These are phyloP conservation scores for Psidium friedrichsthalianum DNA, from an alignment of 345 rosid species.

Conservation along the genomic window DNA sequence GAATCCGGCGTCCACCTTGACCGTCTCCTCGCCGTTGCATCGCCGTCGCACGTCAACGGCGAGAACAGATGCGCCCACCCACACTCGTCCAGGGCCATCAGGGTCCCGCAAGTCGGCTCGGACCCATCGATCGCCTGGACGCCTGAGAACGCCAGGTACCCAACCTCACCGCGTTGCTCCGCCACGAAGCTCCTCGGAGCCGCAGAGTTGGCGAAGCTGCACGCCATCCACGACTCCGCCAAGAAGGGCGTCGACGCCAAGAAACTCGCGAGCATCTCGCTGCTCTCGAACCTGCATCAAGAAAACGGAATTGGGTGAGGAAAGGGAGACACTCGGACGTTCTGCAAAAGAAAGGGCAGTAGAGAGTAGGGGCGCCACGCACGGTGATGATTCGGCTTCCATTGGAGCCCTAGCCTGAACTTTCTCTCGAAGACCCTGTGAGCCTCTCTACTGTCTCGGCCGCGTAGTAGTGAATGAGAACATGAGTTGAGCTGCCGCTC, in stretches of 20 bases:
- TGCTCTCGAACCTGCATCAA: constrained; percentile 48
- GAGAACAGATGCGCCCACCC: constrained; percentile 15
- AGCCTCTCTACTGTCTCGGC: too few relatives aligned
- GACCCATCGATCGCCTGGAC: constrained; percentile 5
- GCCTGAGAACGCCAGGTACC: constrained; percentile 45
- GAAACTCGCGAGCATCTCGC: constrained; percentile 60
- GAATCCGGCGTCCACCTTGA: constrained; percentile 37
- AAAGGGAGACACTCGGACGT: too few relatives aligned
- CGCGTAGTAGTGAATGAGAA: too few relatives aligned
- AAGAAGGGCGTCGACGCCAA: constrained; percentile 48
- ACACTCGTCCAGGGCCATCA: constrained; percentile 9
- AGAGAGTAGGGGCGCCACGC: background rate
- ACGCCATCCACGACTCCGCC: constrained; percentile 44
- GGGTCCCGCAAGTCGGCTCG: background rate
- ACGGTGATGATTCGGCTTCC: background rate
- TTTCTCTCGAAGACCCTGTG: background rate
- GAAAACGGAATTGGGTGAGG: background rate
- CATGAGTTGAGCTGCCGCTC: too few relatives aligned
- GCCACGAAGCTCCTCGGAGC: constrained; percentile 9
- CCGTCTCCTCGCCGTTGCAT: constrained; percentile 34
- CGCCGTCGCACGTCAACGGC: constrained; percentile 9
- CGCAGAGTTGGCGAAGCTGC: constrained; percentile 20
- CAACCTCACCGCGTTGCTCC: constrained; percentile 19
- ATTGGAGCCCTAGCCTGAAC: background rate
- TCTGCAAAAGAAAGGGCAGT: background rate